Evolutionary conservation across 164 flowering plant species (phyloP).

Genomic region (Nelumbo lutea): DNA sequence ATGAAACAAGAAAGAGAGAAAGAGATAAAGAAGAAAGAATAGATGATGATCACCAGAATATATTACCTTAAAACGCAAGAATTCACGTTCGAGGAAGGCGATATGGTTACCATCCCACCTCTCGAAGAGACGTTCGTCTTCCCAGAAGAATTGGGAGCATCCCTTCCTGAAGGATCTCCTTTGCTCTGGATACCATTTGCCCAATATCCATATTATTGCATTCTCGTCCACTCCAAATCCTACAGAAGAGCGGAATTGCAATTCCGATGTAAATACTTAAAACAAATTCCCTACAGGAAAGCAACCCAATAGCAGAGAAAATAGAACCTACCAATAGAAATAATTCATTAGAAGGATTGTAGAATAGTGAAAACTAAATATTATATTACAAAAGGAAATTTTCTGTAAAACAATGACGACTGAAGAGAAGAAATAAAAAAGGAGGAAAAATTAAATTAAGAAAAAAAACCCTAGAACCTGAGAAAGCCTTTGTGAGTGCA

Average conservation of each 20-base stretch:
- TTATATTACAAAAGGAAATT: not conserved
- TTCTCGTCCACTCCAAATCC: conserved; percentile 85
- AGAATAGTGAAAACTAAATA: not conserved
- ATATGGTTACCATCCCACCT: conserved; percentile 44
- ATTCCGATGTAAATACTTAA: not conserved
- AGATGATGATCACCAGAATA: not conserved
- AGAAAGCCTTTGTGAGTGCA: conserved; percentile 49
- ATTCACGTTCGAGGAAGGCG: conserved; percentile 48
- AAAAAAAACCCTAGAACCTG: conserved; percentile 36
- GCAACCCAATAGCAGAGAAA: not conserved
- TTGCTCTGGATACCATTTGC: conserved; percentile 55
- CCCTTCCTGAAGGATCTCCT: conserved; percentile 46
- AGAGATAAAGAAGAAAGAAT: not conserved
- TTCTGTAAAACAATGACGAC: not conserved
- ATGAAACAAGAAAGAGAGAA: not conserved
- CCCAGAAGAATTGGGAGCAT: conserved; percentile 32
- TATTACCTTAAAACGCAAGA: conserved; percentile 62
- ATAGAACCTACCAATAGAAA: too few relatives aligned
- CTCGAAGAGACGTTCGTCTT: conserved; percentile 63
- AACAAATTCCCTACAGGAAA: too few relatives aligned
- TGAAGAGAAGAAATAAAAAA: not conserved
- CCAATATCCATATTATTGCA: conserved; percentile 40
- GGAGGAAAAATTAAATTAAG: conserved; percentile 4
- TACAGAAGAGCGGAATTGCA: conserved; percentile 10
- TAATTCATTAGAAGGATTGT: too few relatives aligned